Conservation (phyloP, 352 stramenopile species). For the Saprolegnia parasitica region DNA sequence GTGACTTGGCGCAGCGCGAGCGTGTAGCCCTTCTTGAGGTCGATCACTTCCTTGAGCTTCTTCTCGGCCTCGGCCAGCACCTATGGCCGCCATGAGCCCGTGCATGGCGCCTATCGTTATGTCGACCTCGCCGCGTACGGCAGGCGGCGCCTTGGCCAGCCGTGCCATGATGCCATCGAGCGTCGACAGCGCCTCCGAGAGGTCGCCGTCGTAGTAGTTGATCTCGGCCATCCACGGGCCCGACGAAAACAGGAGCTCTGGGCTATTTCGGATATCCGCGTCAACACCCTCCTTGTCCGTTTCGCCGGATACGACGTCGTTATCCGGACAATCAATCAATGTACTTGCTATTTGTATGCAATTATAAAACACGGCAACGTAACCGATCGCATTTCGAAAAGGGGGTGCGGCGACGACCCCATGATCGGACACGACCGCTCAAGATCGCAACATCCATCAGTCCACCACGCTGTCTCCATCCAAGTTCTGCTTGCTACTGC, state of each 20-base stretch:
- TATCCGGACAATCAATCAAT: too few species aligned
- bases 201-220: constrained; percentile 82
- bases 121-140: constrained; percentile 58
- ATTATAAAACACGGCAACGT: too few species aligned
- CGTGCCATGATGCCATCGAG: constrained; percentile 85
- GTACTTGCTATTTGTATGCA: too few species aligned
- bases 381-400: too few species aligned
- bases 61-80: constrained; percentile 71
- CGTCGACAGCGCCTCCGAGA: constrained; percentile 76
- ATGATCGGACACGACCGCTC: too few species aligned
- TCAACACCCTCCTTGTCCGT: too few species aligned
- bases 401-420: too few species aligned
- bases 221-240: constrained; percentile 63
- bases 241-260: neutral
- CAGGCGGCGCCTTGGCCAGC: constrained; percentile 66
- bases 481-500: too few species aligned
- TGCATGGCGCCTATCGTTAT: neutral
- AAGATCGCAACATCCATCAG: too few species aligned
- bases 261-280: neutral
- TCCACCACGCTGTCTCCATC: too few species aligned
- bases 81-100: constrained; percentile 32
- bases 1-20: constrained; percentile 66
- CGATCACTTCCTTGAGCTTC: constrained; percentile 76
- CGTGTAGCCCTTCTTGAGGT: constrained; percentile 84
- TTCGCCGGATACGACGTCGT: too few species aligned